Evolutionary conservation across 1,139 yeast genomes (phyloP), one percentile per base, ranked within the genome.

Genomic region (Candida pseudocylindracea): DNA sequence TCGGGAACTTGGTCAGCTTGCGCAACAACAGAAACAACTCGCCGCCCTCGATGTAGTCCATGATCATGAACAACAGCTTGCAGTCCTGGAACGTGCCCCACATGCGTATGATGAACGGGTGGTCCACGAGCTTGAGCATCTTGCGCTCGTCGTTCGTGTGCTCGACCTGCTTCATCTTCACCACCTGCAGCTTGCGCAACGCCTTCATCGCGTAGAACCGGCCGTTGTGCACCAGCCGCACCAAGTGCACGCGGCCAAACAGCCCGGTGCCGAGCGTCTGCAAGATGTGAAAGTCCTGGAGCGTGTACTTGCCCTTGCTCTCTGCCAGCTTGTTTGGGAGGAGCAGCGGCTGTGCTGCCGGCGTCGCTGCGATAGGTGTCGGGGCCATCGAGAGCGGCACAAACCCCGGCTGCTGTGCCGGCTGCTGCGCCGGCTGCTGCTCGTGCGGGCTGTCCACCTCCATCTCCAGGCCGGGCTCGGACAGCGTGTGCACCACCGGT

Each of bases 1-100:
- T 67, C 2, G 74, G 74, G 43, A 67, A 67, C 31, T 68, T 49
- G 41, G 63, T 71, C n/a, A 71, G 64, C 41, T 67, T 67, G 38
- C 74, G 51, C 39, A 67, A 53, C 33, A 67, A 51, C 10, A 69
- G 60, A 44, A 67, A 67, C 32, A 67, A 51, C 42, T 67, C 74
- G 29, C 74, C 74, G 34, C 74, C 74, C 48, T 67, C 74, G 38
- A 67, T 66, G 45, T 66, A 67, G 44, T 67, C 74, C 73, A 67
- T 67, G 11, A 67, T 63, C 68, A 67, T 66, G 43, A 67, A 67
- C 35, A 67, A 53, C 38, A 64, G 63, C 39, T 57, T 60, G 33
- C 64, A 52, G 44, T 67, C 74, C 46, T 67, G 73, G 43, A 61
- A 67, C 2, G 74, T 67, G 8, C 74, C 74, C 74, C 74, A 67